Evolutionary conservation across 108 stramenopile genomes (phyloP).

Genomic region (Asterionellopsis glacialis): DNA sequence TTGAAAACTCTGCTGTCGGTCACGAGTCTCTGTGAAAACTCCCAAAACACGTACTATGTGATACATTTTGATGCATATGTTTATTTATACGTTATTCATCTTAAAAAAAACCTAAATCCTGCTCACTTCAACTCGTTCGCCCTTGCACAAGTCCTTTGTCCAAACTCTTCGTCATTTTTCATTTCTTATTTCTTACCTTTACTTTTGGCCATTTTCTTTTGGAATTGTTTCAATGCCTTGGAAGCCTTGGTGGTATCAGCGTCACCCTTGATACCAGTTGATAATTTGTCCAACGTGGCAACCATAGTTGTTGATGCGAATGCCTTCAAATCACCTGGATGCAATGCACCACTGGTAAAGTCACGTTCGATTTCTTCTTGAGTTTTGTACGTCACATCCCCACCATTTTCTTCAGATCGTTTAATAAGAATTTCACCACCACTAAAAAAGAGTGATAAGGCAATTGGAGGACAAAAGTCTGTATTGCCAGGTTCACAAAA

Average conservation of each 20-base stretch:
- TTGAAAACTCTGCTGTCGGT: too few species aligned
- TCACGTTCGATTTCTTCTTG: conserved; percentile 71
- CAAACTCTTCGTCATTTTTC: too few species aligned
- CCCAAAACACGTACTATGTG: too few species aligned
- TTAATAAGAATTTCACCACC: conserved; percentile 44
- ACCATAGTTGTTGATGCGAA: conserved; percentile 75
- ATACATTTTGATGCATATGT: too few species aligned
- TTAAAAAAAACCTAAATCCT: too few species aligned
- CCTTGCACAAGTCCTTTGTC: too few species aligned
- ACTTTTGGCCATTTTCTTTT: conserved; percentile 78
- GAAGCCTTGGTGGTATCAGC: conserved; percentile 77
- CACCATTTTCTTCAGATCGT: conserved; percentile 82
- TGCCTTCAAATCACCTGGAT: conserved; percentile 95
- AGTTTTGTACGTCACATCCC: conserved; percentile 72
- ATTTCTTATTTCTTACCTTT: conserved; percentile 50
- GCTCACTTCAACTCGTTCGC: too few species aligned
- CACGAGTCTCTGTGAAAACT: too few species aligned
- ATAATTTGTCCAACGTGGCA: conserved; percentile 76
- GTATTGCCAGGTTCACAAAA: conserved; percentile 96
- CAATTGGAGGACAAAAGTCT: conserved; percentile 83
- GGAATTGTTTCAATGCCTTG: conserved; percentile 77
- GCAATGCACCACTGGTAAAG: conserved; percentile 81
- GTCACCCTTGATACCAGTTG: conserved; percentile 79
- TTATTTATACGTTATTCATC: too few species aligned
- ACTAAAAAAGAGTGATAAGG: conserved; percentile 54